Evolutionary conservation across 2,329 filamentous ascomycete genomes (phyloP), one percentile per base, ranked within the genome.

Genomic region (Leptographium galeiforme): DNA sequence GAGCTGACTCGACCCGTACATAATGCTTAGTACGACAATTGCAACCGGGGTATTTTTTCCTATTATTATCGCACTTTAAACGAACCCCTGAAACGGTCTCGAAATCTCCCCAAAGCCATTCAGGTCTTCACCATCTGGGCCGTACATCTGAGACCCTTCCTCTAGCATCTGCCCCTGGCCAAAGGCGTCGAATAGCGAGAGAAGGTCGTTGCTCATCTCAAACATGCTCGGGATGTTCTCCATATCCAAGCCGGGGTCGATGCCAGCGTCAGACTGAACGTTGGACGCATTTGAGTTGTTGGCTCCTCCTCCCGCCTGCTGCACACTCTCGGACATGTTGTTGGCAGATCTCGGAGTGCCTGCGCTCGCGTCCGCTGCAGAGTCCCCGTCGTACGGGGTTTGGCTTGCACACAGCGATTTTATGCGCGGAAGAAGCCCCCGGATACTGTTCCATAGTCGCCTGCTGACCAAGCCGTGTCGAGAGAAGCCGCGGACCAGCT

Each of bases 371-470:
- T 48, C 30, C 14, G 18, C 33, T n/a, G n/a, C n/a, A 3, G 33
- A 25, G 33, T 11, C 30, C 19, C 30, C 45, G 6, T 47, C 25
- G 45, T 47, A 33, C 30, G 11, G 5, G 25, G 5, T 33, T 34
- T 47, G 25, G 11, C 25, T 30, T 47, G 25, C 40, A 18, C 40
- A 16, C 30, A 47, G 30, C 4, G 30, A 11, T 16, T 39, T 49
- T 10, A 39, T 16, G 11, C 33, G 14, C n/a, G 47, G 47, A 11
- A 49, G 36, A n/a, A 49, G 33, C 2, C 47, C 47, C 14, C 63
- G 58, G 11, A 70, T 67, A 18, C 61, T 68, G 16, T 66, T 66
- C 67, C 67, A 70, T 1, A 67, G 50, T 0, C 68, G 56, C 1
- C 61, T 60, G 33, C 66, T 68, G 0, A 61, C 64, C 0, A 58